A percentile compares a stretch with the other conserved stretches of the same genome.
Conservation (phyloP, 139 green algal species). For the Chlamydomonas sphaeroides region DNA sequence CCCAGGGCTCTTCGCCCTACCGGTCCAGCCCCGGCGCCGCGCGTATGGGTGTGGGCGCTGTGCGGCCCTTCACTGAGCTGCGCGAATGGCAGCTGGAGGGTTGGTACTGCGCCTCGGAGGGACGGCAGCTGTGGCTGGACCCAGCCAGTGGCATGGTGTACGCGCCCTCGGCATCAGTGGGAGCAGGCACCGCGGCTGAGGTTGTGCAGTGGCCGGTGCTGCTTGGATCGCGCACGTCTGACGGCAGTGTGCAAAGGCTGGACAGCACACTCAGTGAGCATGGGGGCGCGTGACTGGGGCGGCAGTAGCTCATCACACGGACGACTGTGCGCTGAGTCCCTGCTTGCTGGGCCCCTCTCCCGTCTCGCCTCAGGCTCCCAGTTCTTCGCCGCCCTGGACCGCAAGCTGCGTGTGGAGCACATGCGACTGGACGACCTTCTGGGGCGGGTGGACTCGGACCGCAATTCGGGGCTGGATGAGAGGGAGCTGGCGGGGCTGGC, state of each 20-base stretch:
- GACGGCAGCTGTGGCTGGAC: constrained; percentile 34
- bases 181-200: no score
- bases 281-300: no score
- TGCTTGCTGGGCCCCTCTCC: neutral
- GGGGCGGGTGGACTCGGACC: constrained; percentile 35
- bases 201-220: constrained; percentile 44
- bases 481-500: constrained; percentile 41
- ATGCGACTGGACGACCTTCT: constrained; percentile 49
- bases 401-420: constrained; percentile 38
- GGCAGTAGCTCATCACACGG: neutral
- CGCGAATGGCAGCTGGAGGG: constrained; percentile 32
- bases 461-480: constrained; percentile 34
- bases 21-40: no score
- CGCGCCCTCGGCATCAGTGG: no score
- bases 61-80: constrained; percentile 11
- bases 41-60: neutral
- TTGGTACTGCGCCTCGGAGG: constrained; percentile 13
- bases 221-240: constrained; percentile 9
- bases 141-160: constrained; percentile 11
- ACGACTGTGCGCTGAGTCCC: no score
- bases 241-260: constrained; percentile 7
- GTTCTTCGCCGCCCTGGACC: constrained; percentile 57
- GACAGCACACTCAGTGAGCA: constrained; percentile 40
- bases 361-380: constrained; percentile 1
- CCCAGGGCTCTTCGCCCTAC: no score